Base-by-base conservation (phyloP, 352 stramenopile species). In the Pythium myriotylum region DNA sequence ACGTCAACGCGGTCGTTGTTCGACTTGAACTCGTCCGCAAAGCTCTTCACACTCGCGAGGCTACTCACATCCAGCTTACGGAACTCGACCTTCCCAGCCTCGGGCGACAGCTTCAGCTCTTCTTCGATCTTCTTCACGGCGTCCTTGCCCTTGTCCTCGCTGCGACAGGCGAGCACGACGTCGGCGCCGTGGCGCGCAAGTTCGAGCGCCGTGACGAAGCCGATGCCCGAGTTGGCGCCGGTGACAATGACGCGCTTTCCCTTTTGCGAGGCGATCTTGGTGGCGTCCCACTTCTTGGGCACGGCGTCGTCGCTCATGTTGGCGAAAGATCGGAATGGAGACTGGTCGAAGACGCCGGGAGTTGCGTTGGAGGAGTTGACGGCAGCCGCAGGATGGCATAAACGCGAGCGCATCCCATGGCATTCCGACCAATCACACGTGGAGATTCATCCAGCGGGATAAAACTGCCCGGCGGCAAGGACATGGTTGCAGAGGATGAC, bases 91-190 rank as follows among this genome's bases (percentile, higher is more conserved):
- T 17, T 51, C 20, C 56, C 56, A 1, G 51, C 43, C 4, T 64
- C 32, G 14, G 54, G 54, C 32, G 54, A 54, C 74, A 89, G 59
- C 73, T 80, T 26, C 55, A 60, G 39, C 67, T 73, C 27, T 61
- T 67, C 24, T 64, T 48, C 2, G 52, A 67, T 47, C 52, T 70
- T 39, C 33, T 69, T 41, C 16, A 74, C 59, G 7, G 79, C 81
- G 2, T 67, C 64, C 2, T 62, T 43, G 14, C 76, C 78, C 37
- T 74, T 72, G 27, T 59, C 56, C 47, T 75, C 62, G 29, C 41
- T 67, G 35, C 83, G 78, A 67, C 80, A 86, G 9, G 80, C 82
- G 0, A 89, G 48, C 39, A 90, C 69, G 19, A 92, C 82, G 20
- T 83, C 51, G 29, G 29, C 29, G 10, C 29, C 29, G 10, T 35